Evolutionary conservation across 805 yeast species (phyloP).

Genomic region (Ogataea corticis): DNA sequence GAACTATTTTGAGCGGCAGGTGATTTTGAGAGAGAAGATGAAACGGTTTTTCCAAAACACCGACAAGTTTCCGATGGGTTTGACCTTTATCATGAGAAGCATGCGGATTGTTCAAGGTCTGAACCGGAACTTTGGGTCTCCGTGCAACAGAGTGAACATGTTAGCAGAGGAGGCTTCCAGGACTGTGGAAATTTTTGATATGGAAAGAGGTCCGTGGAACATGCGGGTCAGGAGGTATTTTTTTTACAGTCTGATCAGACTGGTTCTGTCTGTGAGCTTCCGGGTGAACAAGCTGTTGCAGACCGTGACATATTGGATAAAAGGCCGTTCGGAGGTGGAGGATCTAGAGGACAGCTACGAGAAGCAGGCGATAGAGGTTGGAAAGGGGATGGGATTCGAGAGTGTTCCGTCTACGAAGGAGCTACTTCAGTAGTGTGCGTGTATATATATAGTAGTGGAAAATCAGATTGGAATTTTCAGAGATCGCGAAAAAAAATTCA

Average conservation of each 20-base stretch:
- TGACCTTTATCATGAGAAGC: slow-evolving; percentile 65
- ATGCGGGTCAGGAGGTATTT: slow-evolving; percentile 19
- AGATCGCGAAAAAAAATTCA: too few species aligned
- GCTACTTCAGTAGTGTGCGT: slow-evolving; percentile 17
- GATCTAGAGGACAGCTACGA: slow-evolving; percentile 47
- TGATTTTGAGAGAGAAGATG: slow-evolving; percentile 47
- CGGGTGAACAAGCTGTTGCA: slow-evolving; percentile 18
- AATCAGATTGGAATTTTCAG: too few species aligned
- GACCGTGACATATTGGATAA: slow-evolving; percentile 4
- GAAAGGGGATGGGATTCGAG: slow-evolving; percentile 45
- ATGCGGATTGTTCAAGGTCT: slow-evolving; percentile 75
- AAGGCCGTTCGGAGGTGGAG: slow-evolving; percentile 36
- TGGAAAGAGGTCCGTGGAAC: slow-evolving; percentile 13
- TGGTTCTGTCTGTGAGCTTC: slow-evolving; percentile 31
- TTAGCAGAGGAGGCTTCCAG: slow-evolving; percentile 56
- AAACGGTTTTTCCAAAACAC: slow-evolving; percentile 59
- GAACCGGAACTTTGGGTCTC: slow-evolving; percentile 66
- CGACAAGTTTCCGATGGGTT: slow-evolving; percentile 63
- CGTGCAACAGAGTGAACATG: slow-evolving; percentile 69
- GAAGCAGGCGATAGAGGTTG: slow-evolving; percentile 42
- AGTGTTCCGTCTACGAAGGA: slow-evolving; percentile 30
- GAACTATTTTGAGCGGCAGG: slow-evolving; percentile 43
- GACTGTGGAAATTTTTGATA: slow-evolving; percentile 20
- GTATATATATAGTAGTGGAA: too few species aligned
- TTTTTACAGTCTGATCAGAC: slow-evolving; percentile 15